These are phyloP conservation scores for Quercus suber DNA, from an alignment of 306 rosid species.

Conservation along the genomic window DNA sequence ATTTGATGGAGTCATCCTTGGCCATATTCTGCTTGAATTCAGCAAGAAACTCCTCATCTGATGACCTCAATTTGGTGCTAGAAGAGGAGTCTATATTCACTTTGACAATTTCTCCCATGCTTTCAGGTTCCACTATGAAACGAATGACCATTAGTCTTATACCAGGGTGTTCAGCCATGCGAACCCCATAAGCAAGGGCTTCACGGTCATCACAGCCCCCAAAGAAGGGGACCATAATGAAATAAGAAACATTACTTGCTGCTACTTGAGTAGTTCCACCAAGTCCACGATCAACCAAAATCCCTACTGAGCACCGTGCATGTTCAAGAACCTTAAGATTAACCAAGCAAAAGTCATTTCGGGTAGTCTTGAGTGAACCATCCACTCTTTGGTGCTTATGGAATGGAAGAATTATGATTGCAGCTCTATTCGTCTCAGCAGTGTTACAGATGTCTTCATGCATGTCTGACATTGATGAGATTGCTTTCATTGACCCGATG, in stretches of 20 bases:
- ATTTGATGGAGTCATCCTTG: constrained; percentile 40
- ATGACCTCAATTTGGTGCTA: constrained; percentile 13
- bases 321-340: constrained; percentile 67
- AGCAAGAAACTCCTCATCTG: constrained; percentile 43
- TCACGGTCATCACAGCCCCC: constrained; percentile 87
- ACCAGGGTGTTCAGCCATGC: constrained; percentile 94
- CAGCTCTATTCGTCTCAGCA: constrained; percentile 59
- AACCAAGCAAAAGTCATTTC: constrained; percentile 51
- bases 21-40: constrained; percentile 35
- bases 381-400: constrained; percentile 79
- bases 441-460: constrained; percentile 80
- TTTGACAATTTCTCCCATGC: constrained; percentile 32
- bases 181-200: constrained; percentile 71
- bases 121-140: constrained; percentile 38
- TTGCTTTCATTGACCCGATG: constrained; percentile 73
- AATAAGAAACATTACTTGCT: constrained; percentile 64
- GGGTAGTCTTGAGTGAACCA: constrained; percentile 52
- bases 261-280: constrained; percentile 73
- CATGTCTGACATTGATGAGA: constrained; percentile 62
- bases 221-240: constrained; percentile 58
- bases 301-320: constrained; percentile 85
- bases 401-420: constrained; percentile 75
- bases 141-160: constrained; percentile 49
- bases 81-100: constrained; percentile 28
- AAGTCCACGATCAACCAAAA: constrained; percentile 79